Evolutionary conservation across 805 yeast species (phyloP), one percentile per base, ranked within the genome.

Genomic region (Suhomyces sp.): DNA sequence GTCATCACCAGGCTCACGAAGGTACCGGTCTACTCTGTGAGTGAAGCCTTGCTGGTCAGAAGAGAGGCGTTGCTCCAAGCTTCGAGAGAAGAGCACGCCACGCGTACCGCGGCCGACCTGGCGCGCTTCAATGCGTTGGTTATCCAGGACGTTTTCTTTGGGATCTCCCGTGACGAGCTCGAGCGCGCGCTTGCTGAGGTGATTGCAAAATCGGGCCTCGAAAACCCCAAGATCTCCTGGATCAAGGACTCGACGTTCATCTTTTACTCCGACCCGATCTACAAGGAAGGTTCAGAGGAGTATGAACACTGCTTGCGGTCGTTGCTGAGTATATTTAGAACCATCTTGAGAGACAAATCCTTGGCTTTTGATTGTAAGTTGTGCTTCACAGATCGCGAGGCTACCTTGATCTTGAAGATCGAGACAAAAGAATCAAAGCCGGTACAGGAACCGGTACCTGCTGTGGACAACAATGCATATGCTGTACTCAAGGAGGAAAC

Each of bases 111-210:
- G 8, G 56, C 64, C n/a, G 67, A 67, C 15, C 67, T 69, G 4
- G 63, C 72, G 10, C 64, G 62, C 42, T 81, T 64, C 67, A 86
- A 86, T 65, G 83, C 87, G 1, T 71, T 87, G 49, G 60, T 80
- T 13, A 75, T 87, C 10, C 70, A 71, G 35, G 84, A 82, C 51
- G 72, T 82, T 2, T 78, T 80, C 38, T 71, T 78, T 48, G 89
- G 88, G 0, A 73, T 80, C 1, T 77, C 83, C 0, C 69, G 68
- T 49, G 77, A 75, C 7, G 79, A 76, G 17, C 57, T 85, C 9
- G 78, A 74, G 47, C 60, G 54, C 0, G 61, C 66, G 8, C 63
- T 78, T 15, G 46, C 27, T 12, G 57, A 57, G 2, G 46, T 65
- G 8, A 60, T 69, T 19, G 66, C 67, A 10, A 42, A 55, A 13